Evolutionary conservation across 345 rosid genomes (phyloP), one percentile per base, ranked within the genome.

Genomic region (Acer yangbiense): DNA sequence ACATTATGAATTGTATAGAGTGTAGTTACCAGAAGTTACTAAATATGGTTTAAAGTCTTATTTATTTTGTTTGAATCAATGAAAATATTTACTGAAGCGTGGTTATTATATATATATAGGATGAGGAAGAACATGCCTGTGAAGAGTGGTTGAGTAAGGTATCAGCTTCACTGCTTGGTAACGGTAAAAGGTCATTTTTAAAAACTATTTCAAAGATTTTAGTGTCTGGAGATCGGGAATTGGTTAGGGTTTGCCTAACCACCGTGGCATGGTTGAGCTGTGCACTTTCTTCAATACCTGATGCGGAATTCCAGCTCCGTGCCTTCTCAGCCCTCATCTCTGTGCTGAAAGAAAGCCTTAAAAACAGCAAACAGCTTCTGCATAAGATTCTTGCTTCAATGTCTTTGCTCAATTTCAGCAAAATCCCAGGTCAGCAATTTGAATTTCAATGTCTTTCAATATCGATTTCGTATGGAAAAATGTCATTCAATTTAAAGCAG

Each of bases 361-460:
- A 78, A 78, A 75, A 78, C 68, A 86, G 83, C 54, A 80, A 84
- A 72, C 79, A 20, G 32, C 67, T 71, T 44, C 84, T 85, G 66
- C 86, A 81, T 21, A 85, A 81, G 78, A 84, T 86, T 76, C 89
- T 89, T 68, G 91, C 92, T 71, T 90, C 92, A 29, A 61, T 86
- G 60, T 85, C 86, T 13, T 82, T 90, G 21, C 85, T 87, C 6
- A 87, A 82, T 76, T 86, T 90, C 73, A 85, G 85, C 74, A 83
- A 84, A 82, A 77, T 80, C 75, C 80, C 91, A 85, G 94, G 92
- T 89, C 68, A 75, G 82, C 52, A 52, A 32, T 32, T 32, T 32
- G 39, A 32, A 32, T 32, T 32, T 32, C 39, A 32, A 4, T 32
- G 46, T 43, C 46, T 43, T 43, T 43, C 46, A 41, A 41, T 41